Conservation (phyloP, 2,329 filamentous ascomycete genomes). For the Alternaria arbusti region DNA sequence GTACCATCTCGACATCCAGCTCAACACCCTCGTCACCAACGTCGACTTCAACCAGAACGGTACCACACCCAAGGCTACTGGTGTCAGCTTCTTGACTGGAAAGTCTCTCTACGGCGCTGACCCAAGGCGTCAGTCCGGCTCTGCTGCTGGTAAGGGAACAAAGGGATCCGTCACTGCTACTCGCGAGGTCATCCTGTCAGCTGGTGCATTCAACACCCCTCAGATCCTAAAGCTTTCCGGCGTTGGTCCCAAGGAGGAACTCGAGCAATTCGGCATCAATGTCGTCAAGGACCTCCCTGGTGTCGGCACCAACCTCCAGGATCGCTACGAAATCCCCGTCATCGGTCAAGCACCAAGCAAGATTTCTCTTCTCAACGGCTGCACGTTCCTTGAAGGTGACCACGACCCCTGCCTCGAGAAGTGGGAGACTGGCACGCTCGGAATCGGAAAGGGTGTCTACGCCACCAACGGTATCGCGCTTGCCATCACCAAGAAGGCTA, state of each 20-base stretch:
- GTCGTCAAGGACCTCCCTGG: constrained; percentile 64
- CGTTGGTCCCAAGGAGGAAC: constrained; percentile 63
- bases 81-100: constrained; percentile 51
- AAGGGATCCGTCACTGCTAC: constrained; percentile 37
- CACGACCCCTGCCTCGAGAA: constrained; percentile 54
- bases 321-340: constrained; percentile 61
- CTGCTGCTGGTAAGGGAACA: constrained; percentile 15
- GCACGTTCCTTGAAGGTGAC: constrained; percentile 46
- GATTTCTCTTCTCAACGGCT: constrained; percentile 43
- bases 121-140: constrained; percentile 31
- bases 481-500: constrained; percentile 52
- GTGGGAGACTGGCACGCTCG: constrained; percentile 48
- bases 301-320: constrained; percentile 69
- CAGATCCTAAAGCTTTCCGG: constrained; percentile 68
- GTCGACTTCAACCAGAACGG: constrained; percentile 67
- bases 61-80: constrained; percentile 56
- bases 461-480: constrained; percentile 61
- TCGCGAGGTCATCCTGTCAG: constrained; percentile 36
- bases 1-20: constrained; percentile 62
- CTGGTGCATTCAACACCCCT: constrained; percentile 66
- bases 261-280: constrained; percentile 61
- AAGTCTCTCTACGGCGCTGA: constrained; percentile 49
- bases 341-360: constrained; percentile 52
- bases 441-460: constrained; percentile 51
- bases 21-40: constrained; percentile 70